phyloP scores from a whole-genome alignment of 202 grass and related monocot species.

The Bolboschoenoplectus hybrid region DNA sequence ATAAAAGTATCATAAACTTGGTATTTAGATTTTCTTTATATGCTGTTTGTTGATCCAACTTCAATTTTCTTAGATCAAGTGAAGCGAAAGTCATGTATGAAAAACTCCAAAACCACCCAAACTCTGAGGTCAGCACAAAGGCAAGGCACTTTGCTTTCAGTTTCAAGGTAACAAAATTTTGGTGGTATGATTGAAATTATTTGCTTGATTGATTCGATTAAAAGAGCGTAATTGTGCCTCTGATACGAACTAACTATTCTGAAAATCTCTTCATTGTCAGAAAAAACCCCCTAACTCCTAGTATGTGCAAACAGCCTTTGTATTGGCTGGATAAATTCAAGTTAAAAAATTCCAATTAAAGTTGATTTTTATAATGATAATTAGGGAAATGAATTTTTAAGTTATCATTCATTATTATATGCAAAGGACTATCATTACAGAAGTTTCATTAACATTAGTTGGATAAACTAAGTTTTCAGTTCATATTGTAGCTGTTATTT shows the following conservation, averaged over 20 bases:
- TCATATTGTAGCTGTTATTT: neutral
- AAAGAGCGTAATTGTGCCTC: neutral
- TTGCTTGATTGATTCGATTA: neutral
- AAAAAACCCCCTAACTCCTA: neutral
- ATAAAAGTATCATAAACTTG: constrained; percentile 2
- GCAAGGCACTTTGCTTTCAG: constrained; percentile 78
- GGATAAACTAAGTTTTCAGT: neutral
- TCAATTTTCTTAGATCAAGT: constrained; percentile 55
- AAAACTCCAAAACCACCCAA: constrained; percentile 81
- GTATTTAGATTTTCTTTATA: constrained; percentile 6
- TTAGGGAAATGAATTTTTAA: neutral
- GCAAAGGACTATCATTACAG: neutral
- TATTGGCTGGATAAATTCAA: neutral
- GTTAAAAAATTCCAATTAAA: neutral
- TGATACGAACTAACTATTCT: constrained; percentile 10
- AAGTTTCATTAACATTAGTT: neutral
- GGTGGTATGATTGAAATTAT: neutral
- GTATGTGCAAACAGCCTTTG: neutral
- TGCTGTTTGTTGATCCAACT: constrained; percentile 10
- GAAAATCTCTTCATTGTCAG: neutral
- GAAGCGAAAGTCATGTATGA: constrained; percentile 88
- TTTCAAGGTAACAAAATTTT: constrained; percentile 65
- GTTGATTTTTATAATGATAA: neutral
- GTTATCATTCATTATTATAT: constrained; percentile 10
- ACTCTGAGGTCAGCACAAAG: constrained; percentile 66